Conservation (phyloP, 345 rosid genomes). For the Populus davidiana region DNA sequence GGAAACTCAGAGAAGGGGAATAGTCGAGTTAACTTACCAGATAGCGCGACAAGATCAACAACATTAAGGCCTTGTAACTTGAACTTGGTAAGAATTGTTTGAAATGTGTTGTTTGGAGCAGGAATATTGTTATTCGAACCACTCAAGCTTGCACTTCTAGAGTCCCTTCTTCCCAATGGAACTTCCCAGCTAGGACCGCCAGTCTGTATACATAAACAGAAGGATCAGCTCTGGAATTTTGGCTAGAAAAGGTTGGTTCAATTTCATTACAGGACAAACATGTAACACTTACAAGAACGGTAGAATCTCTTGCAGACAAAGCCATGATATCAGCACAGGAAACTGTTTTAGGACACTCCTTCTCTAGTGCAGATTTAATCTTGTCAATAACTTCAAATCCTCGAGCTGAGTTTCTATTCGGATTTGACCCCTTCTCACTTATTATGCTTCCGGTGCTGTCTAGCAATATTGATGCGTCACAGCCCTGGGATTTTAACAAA, state of each 20-base stretch:
- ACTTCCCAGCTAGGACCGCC: conserved; percentile 92
- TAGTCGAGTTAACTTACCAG: conserved; percentile 15
- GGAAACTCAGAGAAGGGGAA: not conserved
- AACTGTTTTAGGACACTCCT: conserved; percentile 68
- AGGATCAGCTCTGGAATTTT: conserved; percentile 1
- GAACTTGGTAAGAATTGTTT: conserved; percentile 29
- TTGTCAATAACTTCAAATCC: conserved; percentile 79
- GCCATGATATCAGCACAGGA: conserved; percentile 84
- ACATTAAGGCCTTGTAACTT: conserved; percentile 28
- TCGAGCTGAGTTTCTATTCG: conserved; percentile 72
- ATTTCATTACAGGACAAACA: not conserved
- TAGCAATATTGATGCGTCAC: conserved; percentile 77
- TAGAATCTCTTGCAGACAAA: conserved; percentile 87
- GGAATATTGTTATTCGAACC: conserved; percentile 36
- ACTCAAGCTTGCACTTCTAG: conserved; percentile 31
- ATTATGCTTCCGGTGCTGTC: conserved; percentile 58
- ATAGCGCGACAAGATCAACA: conserved; percentile 33
- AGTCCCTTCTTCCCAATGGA: conserved; percentile 81
- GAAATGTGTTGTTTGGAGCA: conserved; percentile 37
- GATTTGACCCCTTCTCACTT: conserved; percentile 73
- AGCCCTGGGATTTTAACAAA: conserved; percentile 49
- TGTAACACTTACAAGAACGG: conserved; percentile 58
- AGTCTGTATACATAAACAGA: conserved; percentile 32
- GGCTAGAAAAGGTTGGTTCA: not conserved
- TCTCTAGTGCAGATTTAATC: conserved; percentile 73